phyloP scores from a whole-genome alignment of 768 basidiomycete species.

The Lentinus tigrinus region DNA sequence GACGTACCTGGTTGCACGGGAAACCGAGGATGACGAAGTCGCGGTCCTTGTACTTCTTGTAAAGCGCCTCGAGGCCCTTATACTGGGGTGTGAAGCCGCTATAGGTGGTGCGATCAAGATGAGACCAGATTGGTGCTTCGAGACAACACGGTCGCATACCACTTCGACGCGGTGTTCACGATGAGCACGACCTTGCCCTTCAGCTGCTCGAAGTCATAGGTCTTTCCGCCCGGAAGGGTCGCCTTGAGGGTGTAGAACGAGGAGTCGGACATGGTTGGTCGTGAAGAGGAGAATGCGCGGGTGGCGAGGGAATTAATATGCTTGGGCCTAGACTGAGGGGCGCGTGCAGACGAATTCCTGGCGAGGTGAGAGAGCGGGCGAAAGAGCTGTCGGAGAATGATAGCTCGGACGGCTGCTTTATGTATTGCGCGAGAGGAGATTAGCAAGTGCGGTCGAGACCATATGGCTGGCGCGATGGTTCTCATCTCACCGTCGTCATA shows the following conservation, averaged over 20 bases:
- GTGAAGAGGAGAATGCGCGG: background rate
- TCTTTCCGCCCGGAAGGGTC: slow-evolving; percentile 52
- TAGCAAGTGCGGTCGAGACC: background rate
- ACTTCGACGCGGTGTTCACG: slow-evolving; percentile 76
- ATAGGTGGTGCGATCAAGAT: background rate
- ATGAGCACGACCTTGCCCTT: slow-evolving; percentile 78
- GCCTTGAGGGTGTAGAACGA: slow-evolving; percentile 72
- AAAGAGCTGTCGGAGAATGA: background rate
- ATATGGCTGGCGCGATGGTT: background rate
- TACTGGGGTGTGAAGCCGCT: slow-evolving; percentile 88
- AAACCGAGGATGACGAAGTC: slow-evolving; percentile 84
- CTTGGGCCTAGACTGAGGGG: too few species aligned
- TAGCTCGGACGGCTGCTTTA: background rate
- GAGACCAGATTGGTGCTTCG: background rate
- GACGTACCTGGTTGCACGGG: slow-evolving; percentile 80
- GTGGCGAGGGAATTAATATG: background rate
- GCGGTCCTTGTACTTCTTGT: slow-evolving; percentile 78
- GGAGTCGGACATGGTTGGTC: slow-evolving; percentile 22
- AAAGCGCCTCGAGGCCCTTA: slow-evolving; percentile 74
- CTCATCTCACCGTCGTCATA: background rate
- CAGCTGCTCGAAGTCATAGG: slow-evolving; percentile 63
- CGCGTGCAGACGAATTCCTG: background rate
- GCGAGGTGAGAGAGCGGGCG: background rate
- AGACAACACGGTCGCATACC: slow-evolving; percentile 43
- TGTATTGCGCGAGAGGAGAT: background rate